A percentile compares a stretch with the other conserved stretches of the same genome.
phyloP scores from a whole-genome alignment of 768 basidiomycete genomes.

The Suillus occidentalis region DNA sequence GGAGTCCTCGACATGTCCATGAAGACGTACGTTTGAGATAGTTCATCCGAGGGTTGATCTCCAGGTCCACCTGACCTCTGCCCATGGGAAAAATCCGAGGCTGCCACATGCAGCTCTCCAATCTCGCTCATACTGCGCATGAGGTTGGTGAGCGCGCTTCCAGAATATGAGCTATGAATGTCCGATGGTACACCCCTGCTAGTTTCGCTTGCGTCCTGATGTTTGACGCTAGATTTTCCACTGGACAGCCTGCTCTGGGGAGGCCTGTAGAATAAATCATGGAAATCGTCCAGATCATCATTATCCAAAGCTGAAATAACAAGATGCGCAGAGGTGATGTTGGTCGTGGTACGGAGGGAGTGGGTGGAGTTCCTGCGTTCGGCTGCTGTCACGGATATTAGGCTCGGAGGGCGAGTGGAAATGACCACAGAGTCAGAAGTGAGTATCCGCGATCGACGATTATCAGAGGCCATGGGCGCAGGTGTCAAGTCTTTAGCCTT shows the following conservation, averaged over 20 bases:
- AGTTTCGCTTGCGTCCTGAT: conserved; percentile 5
- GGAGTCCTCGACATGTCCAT: conserved; percentile 16
- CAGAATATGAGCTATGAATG: conserved; percentile 28
- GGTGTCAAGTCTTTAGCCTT: neutral
- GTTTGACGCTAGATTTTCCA: conserved; percentile 1
- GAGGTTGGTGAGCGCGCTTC: conserved; percentile 39
- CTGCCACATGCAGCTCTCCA: conserved; percentile 23
- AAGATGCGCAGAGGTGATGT: conserved; percentile 41
- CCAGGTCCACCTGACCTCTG: conserved; percentile 13
- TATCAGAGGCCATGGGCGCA: neutral
- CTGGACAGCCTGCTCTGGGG: neutral
- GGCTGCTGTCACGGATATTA: neutral
- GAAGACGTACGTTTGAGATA: conserved; percentile 17
- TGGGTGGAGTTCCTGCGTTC: neutral
- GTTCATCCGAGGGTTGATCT: conserved; percentile 15
- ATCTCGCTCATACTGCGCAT: conserved; percentile 42
- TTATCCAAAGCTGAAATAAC: conserved; percentile 50
- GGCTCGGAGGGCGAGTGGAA: neutral
- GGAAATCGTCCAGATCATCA: conserved; percentile 72
- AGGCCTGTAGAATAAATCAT: conserved; percentile 71
- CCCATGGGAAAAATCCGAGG: conserved; percentile 14
- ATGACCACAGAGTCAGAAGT: neutral
- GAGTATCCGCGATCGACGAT: neutral
- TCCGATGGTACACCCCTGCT: conserved; percentile 29
- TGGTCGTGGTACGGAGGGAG: conserved; percentile 15